Evolutionary conservation across 306 rosid species (phyloP), one percentile per base, ranked within the genome.

Genomic region (Astragalus membranaceus): DNA sequence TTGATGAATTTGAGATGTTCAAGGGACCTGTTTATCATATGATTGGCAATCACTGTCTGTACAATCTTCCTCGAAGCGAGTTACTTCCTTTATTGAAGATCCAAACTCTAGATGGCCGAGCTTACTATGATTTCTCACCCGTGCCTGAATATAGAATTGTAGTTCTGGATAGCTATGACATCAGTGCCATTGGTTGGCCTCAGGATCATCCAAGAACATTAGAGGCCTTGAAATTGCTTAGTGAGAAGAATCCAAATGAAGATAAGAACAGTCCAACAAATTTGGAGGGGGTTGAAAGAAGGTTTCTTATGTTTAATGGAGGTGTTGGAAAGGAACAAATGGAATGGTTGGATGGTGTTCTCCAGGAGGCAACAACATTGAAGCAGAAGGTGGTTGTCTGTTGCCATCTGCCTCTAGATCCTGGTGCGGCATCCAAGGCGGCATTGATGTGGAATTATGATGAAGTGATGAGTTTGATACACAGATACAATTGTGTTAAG

Each of bases 11-110:
- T 49, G 86, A 81, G 52, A 78, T 74, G 30, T 90, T 93, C 57
- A 59, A 29, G 44, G 97, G 97, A 70, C 86, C 87, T 3, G 85
- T 88, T 53, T 85, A 87, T 79, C 97, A 93, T 80, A 74, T 90
- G 90, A 80, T 93, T 69, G 98, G 98, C 51, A 93, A 93, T 59
- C 98, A 93, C 78, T 93, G 98, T 70, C 90, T 93, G 51, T 93
- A 90, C 82, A 93, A 90, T 82, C 98, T 94, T 79, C 97, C 96
- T 14, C 97, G 92, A 44, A 67, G 72, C 67, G 55, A 81, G 47
- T 83, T 94, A 47, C 92, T 94, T 75, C 98, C 97, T 2, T 35
- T 90, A 56, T 76, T 90, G 78, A 88, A 87, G 64, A 90, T 90
- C 72, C 86, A 82, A 64, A 75, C 67, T 51, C 64, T 10, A 3